Evolutionary conservation across 768 basidiomycete species (phyloP), one percentile per base, ranked within the genome.

Genomic region (Trametes coccinea): DNA sequence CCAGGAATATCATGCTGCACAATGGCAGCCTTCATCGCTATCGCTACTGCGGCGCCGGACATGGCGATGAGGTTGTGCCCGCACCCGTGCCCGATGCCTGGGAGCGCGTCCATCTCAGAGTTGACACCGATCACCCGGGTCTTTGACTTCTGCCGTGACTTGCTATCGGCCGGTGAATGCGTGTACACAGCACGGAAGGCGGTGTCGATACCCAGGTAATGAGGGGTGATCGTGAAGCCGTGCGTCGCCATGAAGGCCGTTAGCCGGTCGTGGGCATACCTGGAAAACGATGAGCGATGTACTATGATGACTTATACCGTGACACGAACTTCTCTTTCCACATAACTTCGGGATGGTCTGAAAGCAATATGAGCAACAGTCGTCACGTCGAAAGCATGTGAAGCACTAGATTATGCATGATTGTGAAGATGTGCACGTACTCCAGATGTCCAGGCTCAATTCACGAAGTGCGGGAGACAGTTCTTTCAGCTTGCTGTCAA

Each of bases 31-130:
- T 87, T 88, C 54, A 92, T 79, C 37, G 88, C 88, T 56, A 93
- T 73, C 33, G 90, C 90, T 46, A 87, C 77, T 40, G 87, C 92
- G 37, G 90, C 84, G 43, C 90, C 91, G 64, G 85, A 84, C 67
- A 87, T 82, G 48, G 91, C 91, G 66, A 92, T 92, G 63, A 93
- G 79, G 72, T 93, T 92, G 73, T 93, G 91, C 0, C 91, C 91
- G 69, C 91, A 93, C 0, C 83, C 89, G 70, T 85, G 83, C 3
- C 82, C 83, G 53, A 84, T 77, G 40, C 77, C 72, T n/a, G 81
- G 82, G 22, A 84, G 73, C 5, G 83, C 82, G 44, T 82, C 77
- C 88, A 90, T 90, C 74, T 92, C 92, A 14, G 90, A 85, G 72
- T 93, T 92, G 64, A 93, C 74, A 7, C 92, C 91, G 48, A 93